Percentiles rank a stretch among this genome's conserved stretches.
phyloP scores from a whole-genome alignment of 2,329 filamentous ascomycete species.

The Colletotrichum agaves region DNA sequence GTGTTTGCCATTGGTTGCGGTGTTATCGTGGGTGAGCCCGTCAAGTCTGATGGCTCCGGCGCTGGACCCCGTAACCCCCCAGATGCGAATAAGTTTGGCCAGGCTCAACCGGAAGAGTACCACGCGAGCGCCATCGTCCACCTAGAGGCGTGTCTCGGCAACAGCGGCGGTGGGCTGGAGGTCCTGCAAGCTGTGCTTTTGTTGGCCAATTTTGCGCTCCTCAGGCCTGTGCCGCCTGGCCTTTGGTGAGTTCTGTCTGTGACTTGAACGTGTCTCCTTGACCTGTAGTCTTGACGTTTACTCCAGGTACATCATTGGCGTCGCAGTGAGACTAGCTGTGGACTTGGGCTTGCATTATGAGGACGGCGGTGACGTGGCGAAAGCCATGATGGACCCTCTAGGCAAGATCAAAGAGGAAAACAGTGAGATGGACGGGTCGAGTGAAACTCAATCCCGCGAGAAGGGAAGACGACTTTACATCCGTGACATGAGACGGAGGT shows the following conservation, averaged over 20 bases:
- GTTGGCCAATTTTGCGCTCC: slow-evolving; percentile 88
- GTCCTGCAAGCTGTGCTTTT: slow-evolving; percentile 94
- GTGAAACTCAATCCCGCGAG: slow-evolving; percentile 50
- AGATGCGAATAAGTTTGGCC: slow-evolving; percentile 50
- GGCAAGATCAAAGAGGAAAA: slow-evolving; percentile 46
- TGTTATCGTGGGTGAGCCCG: slow-evolving; percentile 80
- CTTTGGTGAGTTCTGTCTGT: slow-evolving; percentile 70
- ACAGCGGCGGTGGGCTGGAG: slow-evolving; percentile 88
- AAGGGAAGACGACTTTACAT: slow-evolving; percentile 82
- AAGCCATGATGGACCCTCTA: slow-evolving; percentile 60
- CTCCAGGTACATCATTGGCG: slow-evolving; percentile 86
- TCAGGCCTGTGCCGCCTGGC: slow-evolving; percentile 91
- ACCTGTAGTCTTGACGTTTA: background rate
- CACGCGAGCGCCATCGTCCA: slow-evolving; percentile 95
- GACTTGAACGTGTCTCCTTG: background rate
- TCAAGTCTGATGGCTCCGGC: slow-evolving; percentile 58
- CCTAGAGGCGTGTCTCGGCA: slow-evolving; percentile 85
- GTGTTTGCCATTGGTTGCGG: slow-evolving; percentile 96
- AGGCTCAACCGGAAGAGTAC: slow-evolving; percentile 90
- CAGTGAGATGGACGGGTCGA: slow-evolving; percentile 39
- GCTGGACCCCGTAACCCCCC: slow-evolving; percentile 42
- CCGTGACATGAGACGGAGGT: slow-evolving; percentile 83
- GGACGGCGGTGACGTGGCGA: slow-evolving; percentile 75
- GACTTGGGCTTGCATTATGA: slow-evolving; percentile 94
- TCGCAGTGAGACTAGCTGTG: slow-evolving; percentile 88